Base-by-base conservation (phyloP, 176 grass and related monocot genomes). In the Lolium multiflorum region DNA sequence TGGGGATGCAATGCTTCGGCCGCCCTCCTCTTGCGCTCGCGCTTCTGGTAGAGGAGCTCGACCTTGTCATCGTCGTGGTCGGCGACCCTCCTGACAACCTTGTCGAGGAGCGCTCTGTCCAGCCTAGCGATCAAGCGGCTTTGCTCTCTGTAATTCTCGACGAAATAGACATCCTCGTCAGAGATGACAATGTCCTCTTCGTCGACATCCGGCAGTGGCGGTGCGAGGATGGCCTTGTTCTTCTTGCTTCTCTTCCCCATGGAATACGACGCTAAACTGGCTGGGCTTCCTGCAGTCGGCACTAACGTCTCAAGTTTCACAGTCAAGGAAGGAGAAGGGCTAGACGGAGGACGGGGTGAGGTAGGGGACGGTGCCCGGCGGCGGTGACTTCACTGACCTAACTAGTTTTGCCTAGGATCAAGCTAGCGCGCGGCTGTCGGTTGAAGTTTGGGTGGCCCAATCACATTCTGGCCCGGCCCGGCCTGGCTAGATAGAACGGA, bases 201-300 rank as follows among this genome's bases (percentile, higher is more conserved):
- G 15, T 88, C 70, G 14, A 86, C 78, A 15, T 92, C 93, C 6
- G 87, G 81, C 50, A 98, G 94, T 26, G 85, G 79, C 7, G 97
- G 97, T 12, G 97, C 92, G 79, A 96, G 92, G 79, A 98, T 92
- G 38, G 92, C 94, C 82, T 94, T 98, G 80, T 90, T 90, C 85
- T 96, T 83, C 47, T 78, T 90, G 55, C 84, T 90, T 31, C 55
- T 83, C 84, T 90, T 87, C 57, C 89, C 89, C 89, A 90, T 90
- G 65, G 74, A 5, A 67, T 43, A 43, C 41, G 3, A 43, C 41
- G 41, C 41, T 7, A 43, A 43, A 43, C 41, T 5, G 4, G 3
- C 6, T 41, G 39, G 41, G 41, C 41, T 43, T 43, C 41, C 41
- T 43, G 41, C 41, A 2, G 41, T 7, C 4, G 41, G 7, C 41